These are phyloP conservation scores for Kondoa malvinella DNA, from an alignment of 768 basidiomycete species.

Conservation along the genomic window DNA sequence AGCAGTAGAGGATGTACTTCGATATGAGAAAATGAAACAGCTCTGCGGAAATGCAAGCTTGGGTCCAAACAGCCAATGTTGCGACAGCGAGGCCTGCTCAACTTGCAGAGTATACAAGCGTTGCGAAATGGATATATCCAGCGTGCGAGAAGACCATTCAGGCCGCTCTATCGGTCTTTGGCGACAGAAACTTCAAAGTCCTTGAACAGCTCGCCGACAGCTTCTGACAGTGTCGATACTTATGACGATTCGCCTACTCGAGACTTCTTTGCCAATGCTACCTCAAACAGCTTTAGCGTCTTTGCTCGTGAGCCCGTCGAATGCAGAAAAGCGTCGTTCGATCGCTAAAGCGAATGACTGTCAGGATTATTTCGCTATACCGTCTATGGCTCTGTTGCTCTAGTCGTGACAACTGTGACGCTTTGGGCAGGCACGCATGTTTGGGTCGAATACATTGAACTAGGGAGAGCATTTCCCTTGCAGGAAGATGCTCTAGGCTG, in stretches of 20 bases:
- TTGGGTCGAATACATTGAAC: conserved; percentile 20
- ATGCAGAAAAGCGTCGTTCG: neutral
- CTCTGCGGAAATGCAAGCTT: too few relatives aligned
- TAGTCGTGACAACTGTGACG: conserved; percentile 8
- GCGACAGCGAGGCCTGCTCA: too few relatives aligned
- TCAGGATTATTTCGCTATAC: conserved; percentile 20
- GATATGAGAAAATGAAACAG: too few relatives aligned
- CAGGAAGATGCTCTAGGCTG: conserved; percentile 16
- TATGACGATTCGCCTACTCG: neutral
- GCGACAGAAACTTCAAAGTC: neutral
- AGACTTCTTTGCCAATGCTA: neutral
- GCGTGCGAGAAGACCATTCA: too few relatives aligned
- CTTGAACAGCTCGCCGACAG: neutral
- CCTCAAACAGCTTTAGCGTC: neutral
- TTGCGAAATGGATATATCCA: too few relatives aligned
- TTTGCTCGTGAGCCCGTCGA: neutral
- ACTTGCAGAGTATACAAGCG: too few relatives aligned
- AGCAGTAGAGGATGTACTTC: too few relatives aligned
- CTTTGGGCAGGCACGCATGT: conserved; percentile 14
- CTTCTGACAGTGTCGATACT: neutral
- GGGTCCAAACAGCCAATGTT: too few relatives aligned
- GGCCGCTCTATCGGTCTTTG: neutral
- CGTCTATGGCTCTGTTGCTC: conserved; percentile 17
- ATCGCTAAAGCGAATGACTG: neutral
- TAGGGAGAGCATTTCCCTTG: neutral